Evolutionary conservation across 2,329 filamentous ascomycete genomes (phyloP).

Genomic region (Chaetomiaceae sp.): DNA sequence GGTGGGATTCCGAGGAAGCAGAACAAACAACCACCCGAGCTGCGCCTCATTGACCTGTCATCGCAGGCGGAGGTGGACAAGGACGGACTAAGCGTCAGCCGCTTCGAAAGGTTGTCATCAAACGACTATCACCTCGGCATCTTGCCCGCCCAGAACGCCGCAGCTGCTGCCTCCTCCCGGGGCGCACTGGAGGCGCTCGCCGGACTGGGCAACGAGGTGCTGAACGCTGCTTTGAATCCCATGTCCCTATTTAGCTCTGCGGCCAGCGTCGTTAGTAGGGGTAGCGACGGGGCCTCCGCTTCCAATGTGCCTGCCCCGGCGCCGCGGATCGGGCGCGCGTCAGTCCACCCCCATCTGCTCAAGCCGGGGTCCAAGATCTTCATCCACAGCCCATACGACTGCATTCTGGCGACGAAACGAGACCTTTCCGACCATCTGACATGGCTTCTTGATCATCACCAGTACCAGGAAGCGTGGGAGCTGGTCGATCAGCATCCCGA

Average conservation of each 20-base stretch:
- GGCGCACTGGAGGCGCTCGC: conserved; percentile 74
- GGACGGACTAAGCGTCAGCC: conserved; percentile 76
- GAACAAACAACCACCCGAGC: conserved; percentile 78
- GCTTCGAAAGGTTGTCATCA: conserved; percentile 77
- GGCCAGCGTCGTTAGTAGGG: conserved; percentile 63
- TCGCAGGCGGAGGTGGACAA: conserved; percentile 84
- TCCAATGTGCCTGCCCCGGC: conserved; percentile 37
- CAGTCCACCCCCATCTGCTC: conserved; percentile 48
- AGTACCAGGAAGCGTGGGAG: conserved; percentile 82
- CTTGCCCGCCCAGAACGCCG: conserved; percentile 65
- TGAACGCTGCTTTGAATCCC: conserved; percentile 86
- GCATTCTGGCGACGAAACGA: conserved; percentile 82
- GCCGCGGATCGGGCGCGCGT: conserved; percentile 24
- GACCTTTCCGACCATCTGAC: conserved; percentile 77
- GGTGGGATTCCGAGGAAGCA: conserved; percentile 64
- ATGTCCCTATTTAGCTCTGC: conserved; percentile 80
- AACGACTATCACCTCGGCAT: conserved; percentile 89
- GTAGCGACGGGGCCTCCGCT: conserved; percentile 52
- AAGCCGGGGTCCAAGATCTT: conserved; percentile 67
- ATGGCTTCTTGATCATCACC: conserved; percentile 77
- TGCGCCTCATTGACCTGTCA: conserved; percentile 82
- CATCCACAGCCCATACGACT: conserved; percentile 94
- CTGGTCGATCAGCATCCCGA: conserved; percentile 85
- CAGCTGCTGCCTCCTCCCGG: conserved; percentile 56
- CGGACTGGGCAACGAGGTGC: conserved; percentile 67